Evolutionary conservation across 192 early-diverging fungal species (phyloP), one percentile per base, ranked within the genome.

Genomic region (Coemansia javaensis): DNA sequence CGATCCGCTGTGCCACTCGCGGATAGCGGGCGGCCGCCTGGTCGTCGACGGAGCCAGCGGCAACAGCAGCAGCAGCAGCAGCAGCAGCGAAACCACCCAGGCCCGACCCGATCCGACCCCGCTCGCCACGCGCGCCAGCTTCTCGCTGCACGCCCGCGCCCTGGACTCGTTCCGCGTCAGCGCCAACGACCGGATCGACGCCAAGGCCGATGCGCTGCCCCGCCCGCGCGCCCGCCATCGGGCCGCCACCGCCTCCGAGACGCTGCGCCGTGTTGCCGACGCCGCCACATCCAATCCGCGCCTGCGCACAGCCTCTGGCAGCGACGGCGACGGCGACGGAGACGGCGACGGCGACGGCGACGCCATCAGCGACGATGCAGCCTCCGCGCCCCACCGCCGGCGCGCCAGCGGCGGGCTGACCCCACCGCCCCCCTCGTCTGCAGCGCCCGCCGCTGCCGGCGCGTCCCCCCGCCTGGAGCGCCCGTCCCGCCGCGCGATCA

Each of bases 201-300:
- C 63, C 38, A 66, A 77, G 54, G 61, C 62, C 39, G 74, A 59
- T 18, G 71, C 63, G 5, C 45, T 66, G 44, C 71, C 63, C n/a
- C 57, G 58, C 27, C 50, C 51, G 13, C 57, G 62, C 22, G 15
- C 45, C 15, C 59, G 59, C 31, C 22, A 44, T 15, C 48, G 55
- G 4, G 61, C 51, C 34, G 45, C 44, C 23, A 51, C 53, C 1
- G 60, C 59, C 4, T 47, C 63, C 9, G 53, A 44, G 31, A 35
- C 63, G 14, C 52, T 73, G 36, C 27, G 32, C 25, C 53, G 56
- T 3, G 60, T 57, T 7, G 63, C 54, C 32, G 10, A 8, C 28
- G 5, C 28, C 7, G 28, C 28, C 28, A 2, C 3, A 2, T 25
- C 24, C 24, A 25, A n/a, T n/a, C n/a, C n/a, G n/a, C n/a, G n/a